These are phyloP conservation scores for Monosporascus ibericus DNA, from an alignment of 2,329 filamentous ascomycete species.

Conservation along the genomic window DNA sequence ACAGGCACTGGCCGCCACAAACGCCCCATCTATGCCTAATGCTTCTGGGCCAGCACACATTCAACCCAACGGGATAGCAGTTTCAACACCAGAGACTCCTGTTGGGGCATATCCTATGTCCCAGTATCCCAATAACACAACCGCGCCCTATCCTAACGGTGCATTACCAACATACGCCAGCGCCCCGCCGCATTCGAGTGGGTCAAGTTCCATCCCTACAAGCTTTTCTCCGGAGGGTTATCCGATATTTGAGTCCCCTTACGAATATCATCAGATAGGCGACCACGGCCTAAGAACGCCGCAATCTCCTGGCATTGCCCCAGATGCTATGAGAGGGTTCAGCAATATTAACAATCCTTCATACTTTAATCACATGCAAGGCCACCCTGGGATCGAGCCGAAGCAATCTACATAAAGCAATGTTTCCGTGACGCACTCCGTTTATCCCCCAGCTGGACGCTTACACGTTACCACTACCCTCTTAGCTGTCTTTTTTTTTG, in stretches of 20 bases:
- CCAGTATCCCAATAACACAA: neutral
- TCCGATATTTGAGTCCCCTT: neutral
- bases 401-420: neutral
- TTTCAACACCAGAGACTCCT: neutral
- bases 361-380: neutral
- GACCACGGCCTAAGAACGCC: neutral
- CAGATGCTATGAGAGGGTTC: neutral
- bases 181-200: neutral
- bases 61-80: neutral
- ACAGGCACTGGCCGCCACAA: neutral
- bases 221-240: neutral
- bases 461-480: neutral
- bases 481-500: neutral
- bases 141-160: neutral
- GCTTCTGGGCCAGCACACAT: neutral
- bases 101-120: neutral
- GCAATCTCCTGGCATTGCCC: neutral
- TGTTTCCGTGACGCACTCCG: neutral
- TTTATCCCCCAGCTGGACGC: neutral
- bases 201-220: neutral
- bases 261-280: neutral
- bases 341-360: neutral
- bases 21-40: neutral
- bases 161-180: neutral
- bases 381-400: neutral